These are phyloP conservation scores for Dipteronia dyeriana DNA, from an alignment of 345 rosid species.

Conservation along the genomic window DNA sequence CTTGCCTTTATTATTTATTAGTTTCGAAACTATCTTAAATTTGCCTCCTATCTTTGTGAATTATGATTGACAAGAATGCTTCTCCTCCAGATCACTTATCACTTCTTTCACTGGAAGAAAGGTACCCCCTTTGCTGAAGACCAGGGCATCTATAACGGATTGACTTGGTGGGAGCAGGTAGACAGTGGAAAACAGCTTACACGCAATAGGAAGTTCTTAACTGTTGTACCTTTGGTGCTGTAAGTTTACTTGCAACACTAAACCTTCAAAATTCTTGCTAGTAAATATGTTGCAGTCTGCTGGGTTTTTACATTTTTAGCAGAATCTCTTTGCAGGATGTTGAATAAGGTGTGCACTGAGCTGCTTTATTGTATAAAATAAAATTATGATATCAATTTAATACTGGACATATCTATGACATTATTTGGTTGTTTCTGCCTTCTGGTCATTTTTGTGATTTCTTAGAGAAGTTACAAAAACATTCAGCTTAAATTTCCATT, in stretches of 20 bases:
- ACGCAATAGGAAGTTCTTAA: conserved; percentile 86
- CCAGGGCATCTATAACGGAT: conserved; percentile 91
- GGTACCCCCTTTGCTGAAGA: conserved; percentile 98
- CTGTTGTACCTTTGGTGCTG: conserved; percentile 94
- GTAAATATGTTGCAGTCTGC: background rate
- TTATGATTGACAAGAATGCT: conserved; percentile 16
- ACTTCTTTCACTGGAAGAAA: conserved; percentile 98
- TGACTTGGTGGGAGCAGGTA: conserved; percentile 99
- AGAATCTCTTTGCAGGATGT: background rate
- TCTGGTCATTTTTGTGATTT: background rate
- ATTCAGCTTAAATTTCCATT: background rate
- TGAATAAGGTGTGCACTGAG: background rate
- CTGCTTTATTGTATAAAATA: background rate
- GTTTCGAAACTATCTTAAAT: conserved; percentile 11
- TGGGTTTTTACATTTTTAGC: background rate
- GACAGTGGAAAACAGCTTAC: conserved; percentile 97
- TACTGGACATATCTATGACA: background rate
- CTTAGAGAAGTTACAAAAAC: background rate
- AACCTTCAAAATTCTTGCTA: background rate
- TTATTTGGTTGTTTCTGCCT: too few relatives aligned
- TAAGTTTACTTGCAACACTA: conserved; percentile 40
- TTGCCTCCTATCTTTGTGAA: conserved; percentile 11
- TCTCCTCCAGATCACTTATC: conserved; percentile 75
- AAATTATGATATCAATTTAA: background rate
- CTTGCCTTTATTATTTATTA: background rate